Percentiles rank a stretch among this genome's conserved stretches.
Evolutionary conservation across 257 asterid species (phyloP).

Genomic region (Capsicum baccatum): DNA sequence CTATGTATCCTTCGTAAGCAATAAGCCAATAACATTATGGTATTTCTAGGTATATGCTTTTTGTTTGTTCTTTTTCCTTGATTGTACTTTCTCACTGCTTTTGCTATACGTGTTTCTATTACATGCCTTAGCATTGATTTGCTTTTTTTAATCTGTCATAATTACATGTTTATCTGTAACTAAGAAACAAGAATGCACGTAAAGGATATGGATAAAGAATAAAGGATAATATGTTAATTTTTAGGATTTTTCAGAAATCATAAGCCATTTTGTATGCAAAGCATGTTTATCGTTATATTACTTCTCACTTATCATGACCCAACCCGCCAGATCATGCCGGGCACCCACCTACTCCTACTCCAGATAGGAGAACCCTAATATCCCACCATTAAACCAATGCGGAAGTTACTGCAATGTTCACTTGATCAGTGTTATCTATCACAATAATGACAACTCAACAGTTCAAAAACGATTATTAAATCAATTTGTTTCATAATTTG

Average conservation of each 20-base stretch:
- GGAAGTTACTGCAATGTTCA: too few relatives aligned
- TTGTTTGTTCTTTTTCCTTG: not conserved
- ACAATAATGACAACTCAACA: too few relatives aligned
- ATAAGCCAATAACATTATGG: not conserved
- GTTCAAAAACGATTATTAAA: too few relatives aligned
- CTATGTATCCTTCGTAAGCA: not conserved
- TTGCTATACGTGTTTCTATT: not conserved
- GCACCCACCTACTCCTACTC: too few relatives aligned
- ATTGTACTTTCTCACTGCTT: not conserved
- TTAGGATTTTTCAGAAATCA: not conserved
- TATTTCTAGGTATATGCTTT: not conserved
- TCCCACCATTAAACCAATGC: too few relatives aligned
- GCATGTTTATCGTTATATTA: not conserved
- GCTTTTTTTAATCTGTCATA: not conserved
- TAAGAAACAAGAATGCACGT: not conserved
- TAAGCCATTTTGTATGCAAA: not conserved
- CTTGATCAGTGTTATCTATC: too few relatives aligned
- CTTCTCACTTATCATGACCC: not conserved
- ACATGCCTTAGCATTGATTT: conserved; percentile 2
- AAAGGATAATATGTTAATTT: conserved; percentile 11
- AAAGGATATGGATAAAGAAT: not conserved
- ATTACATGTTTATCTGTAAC: conserved; percentile 4
- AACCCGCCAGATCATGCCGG: too few relatives aligned
- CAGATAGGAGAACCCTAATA: too few relatives aligned
- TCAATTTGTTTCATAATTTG: too few relatives aligned